Base-by-base conservation (phyloP, 495 filamentous ascomycete species). In the Diplogelasinospora grovesii region DNA sequence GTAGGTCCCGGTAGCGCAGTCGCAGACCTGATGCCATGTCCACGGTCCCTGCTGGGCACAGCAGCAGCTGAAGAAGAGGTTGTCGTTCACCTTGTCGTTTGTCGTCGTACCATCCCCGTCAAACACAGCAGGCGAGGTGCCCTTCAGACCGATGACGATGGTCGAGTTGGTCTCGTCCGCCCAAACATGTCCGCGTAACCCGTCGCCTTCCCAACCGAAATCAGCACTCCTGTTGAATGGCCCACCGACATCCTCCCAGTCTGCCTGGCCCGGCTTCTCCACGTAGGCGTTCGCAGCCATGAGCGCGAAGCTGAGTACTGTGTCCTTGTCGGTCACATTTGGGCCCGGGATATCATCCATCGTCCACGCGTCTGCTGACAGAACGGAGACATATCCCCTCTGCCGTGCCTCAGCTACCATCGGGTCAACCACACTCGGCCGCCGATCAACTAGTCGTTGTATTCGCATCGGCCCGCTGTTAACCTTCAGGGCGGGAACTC, bases 81-180 rank as follows among this genome's bases (percentile, higher is more conserved):
- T 98, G 59, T 98, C 92, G 57, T 98, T 98, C 34, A 85, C 67
- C 61, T 98, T 98, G 64, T 98, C 92, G 54, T 95, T 96, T 4
- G 89, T 95, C 0, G 89, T 95, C 0, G 92, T 96, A 9, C 86
- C 89, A 7, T 88, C 85, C 3, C 92, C 92, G 59, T 97, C 92
- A 56, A 95, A 97, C 8, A 97, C 79, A 8, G 93, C 92, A 1
- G 79, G 74, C 29, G 88, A 84, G 5, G 88, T 95, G 14, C 90
- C 89, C 63, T 98, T 98, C 22, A 98, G 64, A 2, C 86, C 89
- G 34, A 98, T 87, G 23, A 97, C 78, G 39, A 98, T 72, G 2
- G 90, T 97, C 21, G 71, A 74, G 59, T 97, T 96, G 21, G 60
- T 78, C 53, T 89, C 71, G 51, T 96, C 86, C 8, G 82, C 79